Base-by-base conservation (phyloP, 108 stramenopile genomes). In the Seminavis robusta region DNA sequence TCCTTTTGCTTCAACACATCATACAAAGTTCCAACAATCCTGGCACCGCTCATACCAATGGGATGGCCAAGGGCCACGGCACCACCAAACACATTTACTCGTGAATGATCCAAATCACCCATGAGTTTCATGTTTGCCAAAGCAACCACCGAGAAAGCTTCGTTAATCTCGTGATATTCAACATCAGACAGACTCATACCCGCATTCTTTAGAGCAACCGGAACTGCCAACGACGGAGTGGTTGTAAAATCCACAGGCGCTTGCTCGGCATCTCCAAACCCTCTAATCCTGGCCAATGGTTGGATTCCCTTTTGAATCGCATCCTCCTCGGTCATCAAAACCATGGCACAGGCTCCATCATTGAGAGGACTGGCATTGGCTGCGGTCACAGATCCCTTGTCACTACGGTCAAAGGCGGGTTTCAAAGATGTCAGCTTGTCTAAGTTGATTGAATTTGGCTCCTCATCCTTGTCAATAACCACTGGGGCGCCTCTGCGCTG, bases 111-210 rank as follows among this genome's bases (percentile, higher is more conserved):
- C 10, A 97, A 63, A 47, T 81, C 81, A 5, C 43, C 43, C 57
- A 97, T 24, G 16, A 96, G 49, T 70, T 82, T 59, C 63, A 82
- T 84, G 61, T 97, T 98, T 5, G 89, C 95, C 43, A 97, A 59
- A 0, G 97, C 83, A 13, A 98, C 98, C 1, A 97, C 98, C 4
- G 92, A 68, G 65, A 98, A 98, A 23, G 98, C 98, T 65, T 98
- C 98, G 61, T 98, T 98, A 61, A 97, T 93, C 78, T 98, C 98
- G 69, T 96, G 95, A 73, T 79, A 94, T 19, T 97, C 93, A 6
- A 97, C 71, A 74, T 97, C 96, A n/a, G 56, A 43, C 16, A 77
- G 34, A 6, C 61, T 23, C 42, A 96, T 26, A 25, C 90, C 94
- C 0, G 96, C 94, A 52, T 86, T 58, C 21, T 71, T 25, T 9